Evolutionary conservation across 2,329 filamentous ascomycete species (phyloP).

Genomic region (Fusarium xylarioides): DNA sequence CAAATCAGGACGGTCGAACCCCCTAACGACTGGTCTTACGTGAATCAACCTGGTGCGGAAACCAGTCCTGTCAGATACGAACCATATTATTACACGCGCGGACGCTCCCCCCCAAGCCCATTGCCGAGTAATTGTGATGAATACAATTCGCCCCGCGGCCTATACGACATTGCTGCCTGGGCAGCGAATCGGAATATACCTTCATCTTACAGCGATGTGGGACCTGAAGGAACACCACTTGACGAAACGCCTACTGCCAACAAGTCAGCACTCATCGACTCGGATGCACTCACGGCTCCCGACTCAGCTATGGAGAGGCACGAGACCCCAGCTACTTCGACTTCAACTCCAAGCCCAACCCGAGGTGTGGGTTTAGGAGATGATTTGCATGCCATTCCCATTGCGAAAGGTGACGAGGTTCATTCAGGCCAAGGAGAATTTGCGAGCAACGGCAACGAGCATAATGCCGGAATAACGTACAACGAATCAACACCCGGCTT

Average conservation of each 20-base stretch:
- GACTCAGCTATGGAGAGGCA: conserved; percentile 22
- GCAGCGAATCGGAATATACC: conserved; percentile 51
- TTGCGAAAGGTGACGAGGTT: neutral
- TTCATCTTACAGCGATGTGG: conserved; percentile 52
- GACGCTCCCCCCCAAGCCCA: conserved; percentile 64
- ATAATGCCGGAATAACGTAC: neutral
- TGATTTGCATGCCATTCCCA: neutral
- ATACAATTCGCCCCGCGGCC: conserved; percentile 44
- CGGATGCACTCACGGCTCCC: conserved; percentile 6
- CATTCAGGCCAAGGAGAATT: neutral
- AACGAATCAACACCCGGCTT: neutral
- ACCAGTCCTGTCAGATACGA: conserved; percentile 50
- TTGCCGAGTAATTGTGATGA: conserved; percentile 55
- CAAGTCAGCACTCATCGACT: conserved; percentile 20
- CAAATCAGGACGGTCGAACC: conserved; percentile 54
- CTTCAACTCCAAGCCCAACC: conserved; percentile 17
- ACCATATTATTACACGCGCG: conserved; percentile 58
- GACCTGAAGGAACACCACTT: conserved; percentile 31
- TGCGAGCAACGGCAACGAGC: neutral
- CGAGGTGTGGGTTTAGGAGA: neutral
- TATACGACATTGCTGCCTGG: conserved; percentile 48
- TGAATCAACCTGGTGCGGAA: conserved; percentile 50
- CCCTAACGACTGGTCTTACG: conserved; percentile 55
- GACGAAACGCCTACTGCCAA: conserved; percentile 38
- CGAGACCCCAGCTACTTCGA: conserved; percentile 31